Percentiles rank a stretch among this genome's conserved stretches.
phyloP scores from a whole-genome alignment of 83 land plant genomes.

The Picea mariana region DNA sequence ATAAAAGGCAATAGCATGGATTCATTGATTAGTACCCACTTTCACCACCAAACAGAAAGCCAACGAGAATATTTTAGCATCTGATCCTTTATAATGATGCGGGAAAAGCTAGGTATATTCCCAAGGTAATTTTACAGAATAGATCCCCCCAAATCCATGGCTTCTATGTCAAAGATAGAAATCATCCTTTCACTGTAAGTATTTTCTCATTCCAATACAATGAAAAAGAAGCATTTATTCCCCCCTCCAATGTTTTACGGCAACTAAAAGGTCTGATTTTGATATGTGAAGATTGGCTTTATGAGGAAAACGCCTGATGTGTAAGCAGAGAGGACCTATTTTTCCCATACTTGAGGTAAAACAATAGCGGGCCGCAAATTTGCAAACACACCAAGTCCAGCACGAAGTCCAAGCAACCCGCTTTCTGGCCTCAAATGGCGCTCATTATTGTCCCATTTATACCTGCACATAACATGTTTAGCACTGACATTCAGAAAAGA shows the following conservation, averaged over 20 bases:
- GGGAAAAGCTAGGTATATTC: not conserved
- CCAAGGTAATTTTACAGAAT: not conserved
- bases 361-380: conserved; percentile 93
- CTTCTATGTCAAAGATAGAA: not conserved
- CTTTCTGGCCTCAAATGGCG: conserved; percentile 94
- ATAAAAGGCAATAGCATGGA: not conserved
- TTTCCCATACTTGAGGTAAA: conserved; percentile 72
- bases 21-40: not conserved
- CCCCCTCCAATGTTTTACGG: not conserved
- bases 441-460: conserved; percentile 93
- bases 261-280: not conserved
- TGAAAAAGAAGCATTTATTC: not conserved
- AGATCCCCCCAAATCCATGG: not conserved
- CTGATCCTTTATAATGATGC: not conserved
- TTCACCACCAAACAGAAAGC: not conserved
- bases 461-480: conserved; percentile 45
- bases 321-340: not conserved
- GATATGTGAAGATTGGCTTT: not conserved
- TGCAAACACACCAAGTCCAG: conserved; percentile 92
- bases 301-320: not conserved
- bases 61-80: not conserved
- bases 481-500: not conserved
- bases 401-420: conserved; percentile 87
- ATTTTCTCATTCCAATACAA: not conserved
- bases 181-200: not conserved